Base-by-base conservation (phyloP, 2,329 filamentous ascomycete genomes). In the Trichoderma gracile region DNA sequence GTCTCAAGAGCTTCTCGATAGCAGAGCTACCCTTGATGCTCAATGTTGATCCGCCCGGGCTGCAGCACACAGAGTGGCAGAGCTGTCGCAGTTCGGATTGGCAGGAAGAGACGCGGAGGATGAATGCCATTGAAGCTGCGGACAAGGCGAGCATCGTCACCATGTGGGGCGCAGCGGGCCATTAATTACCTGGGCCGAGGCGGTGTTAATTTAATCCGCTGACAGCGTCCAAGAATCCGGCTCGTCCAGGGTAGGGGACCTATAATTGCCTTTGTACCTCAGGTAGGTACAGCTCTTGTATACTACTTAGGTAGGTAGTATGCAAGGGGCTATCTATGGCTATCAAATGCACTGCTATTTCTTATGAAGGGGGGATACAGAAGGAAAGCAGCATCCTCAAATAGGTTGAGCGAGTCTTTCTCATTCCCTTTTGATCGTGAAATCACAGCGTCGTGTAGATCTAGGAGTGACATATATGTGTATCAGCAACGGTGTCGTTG, bases 111-210 rank as follows among this genome's bases (percentile, higher is more conserved):
- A 38, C 33, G 10, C 33, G 12, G 33, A 38, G 33, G 33, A 23
- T 50, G 30, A 10, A 23, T 50, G 58, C 43, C 40, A 57, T 38
- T 38, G 33, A 56, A 49, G 57, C 61, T 59, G 49, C 53, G 23
- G 33, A 47, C 43, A 52, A 38, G 40, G 43, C 19, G 40, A 52
- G 46, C 59, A 57, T 56, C 64, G 57, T 55, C 65, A 61, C 62
- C 65, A 66, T 61, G 65, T 64, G 65, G 65, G 59, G 59, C 59
- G 49, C 49, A 62, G 59, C 57, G 57, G 57, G 57, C 33, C 57
- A 52, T 60, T 62, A 45, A 62, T 62, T 54, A 62, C 47, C 57
- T 60, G 45, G 46, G 14, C 10, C 38, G 33, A 42, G 21, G 46
- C 59, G 59, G 59, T 46, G 25, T 62, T 62, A 25, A 25, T 23